Base-by-base conservation (phyloP, 1,284 basidiomycete species). In the Anthracocystis walkeri region DNA sequence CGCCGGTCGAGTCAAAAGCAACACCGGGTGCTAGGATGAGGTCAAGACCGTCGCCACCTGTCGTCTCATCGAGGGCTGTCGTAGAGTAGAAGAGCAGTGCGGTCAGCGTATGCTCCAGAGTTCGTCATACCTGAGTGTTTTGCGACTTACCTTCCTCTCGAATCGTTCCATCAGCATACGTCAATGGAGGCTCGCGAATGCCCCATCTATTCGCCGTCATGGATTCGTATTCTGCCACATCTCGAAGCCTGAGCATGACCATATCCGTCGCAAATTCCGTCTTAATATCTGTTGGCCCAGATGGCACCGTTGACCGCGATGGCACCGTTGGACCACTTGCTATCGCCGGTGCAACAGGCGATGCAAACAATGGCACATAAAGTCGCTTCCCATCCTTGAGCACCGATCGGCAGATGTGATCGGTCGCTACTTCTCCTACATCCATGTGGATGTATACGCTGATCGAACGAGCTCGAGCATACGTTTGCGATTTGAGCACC, bases 21-120 rank as follows among this genome's bases (percentile, higher is more conserved):
- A 87, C 75, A 16, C 85, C 86, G 0, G 86, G 86, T 3, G 85
- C 80, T 8, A 87, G 74, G 44, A 87, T 85, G n/a, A 87, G 69
- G 57, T 87, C 86, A 7, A 87, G 75, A 0, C 86, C 86, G 5
- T 78, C 48, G 3, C 80, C 82, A 3, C 77, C 78, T 2, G 82
- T 73, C 12, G 59, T 45, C 20, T 75, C 69, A 35, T 81, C 75
- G 14, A 86, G 75, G 4, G 84, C 85, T 83, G 63, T 38, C 11
- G 12, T 20, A n/a, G 33, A 50, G n/a, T 21, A 12, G 8, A 48
- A 31, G 11, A 46, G 33, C 23, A 25, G 40, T 21, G 20, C 33
- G 20, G 40, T 18, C 25, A 23, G 31, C 8, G 64, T 58, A 38
- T 38, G 35, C 4, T 38, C 35, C 35, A 3, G 35, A 38, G 35